A percentile compares a stretch with the other conserved stretches of the same genome.
phyloP scores from a whole-genome alignment of 2,329 filamentous ascomycete species.

The Ascomycota sp. region DNA sequence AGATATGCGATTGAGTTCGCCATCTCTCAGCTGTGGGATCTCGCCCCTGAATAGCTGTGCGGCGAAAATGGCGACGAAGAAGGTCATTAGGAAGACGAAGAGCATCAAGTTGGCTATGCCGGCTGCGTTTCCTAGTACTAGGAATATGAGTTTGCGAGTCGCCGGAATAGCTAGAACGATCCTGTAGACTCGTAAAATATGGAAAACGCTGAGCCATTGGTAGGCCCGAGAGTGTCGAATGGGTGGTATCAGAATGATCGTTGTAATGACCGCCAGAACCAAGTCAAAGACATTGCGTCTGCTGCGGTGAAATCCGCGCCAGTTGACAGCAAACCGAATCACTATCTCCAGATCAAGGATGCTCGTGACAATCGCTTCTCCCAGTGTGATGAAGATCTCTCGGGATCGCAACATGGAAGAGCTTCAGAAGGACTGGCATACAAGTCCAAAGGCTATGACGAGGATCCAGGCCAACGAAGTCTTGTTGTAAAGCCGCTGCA shows the following conservation, averaged over 20 bases:
- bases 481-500: constrained; percentile 58
- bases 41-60: constrained; percentile 82
- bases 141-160: constrained; percentile 65
- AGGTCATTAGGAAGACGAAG: constrained; percentile 91
- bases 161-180: constrained; percentile 77
- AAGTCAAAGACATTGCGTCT: constrained; percentile 66
- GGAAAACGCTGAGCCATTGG: constrained; percentile 78
- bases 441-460: constrained; percentile 60
- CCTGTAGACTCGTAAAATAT: constrained; percentile 80
- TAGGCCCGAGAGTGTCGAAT: constrained; percentile 61
- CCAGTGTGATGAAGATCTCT: constrained; percentile 43
- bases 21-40: constrained; percentile 42
- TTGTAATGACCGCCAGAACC: constrained; percentile 58
- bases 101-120: constrained; percentile 90
- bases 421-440: constrained; percentile 60
- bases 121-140: constrained; percentile 76
- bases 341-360: constrained; percentile 66
- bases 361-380: constrained; percentile 58
- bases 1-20: constrained; percentile 45
- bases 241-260: constrained; percentile 64
- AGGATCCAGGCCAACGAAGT: constrained; percentile 60
- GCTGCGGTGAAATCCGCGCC: constrained; percentile 57
- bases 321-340: constrained; percentile 57
- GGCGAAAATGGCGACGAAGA: constrained; percentile 82
- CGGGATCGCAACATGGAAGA: constrained; percentile 47